These are phyloP conservation scores for Hapsidospora chrysogenum DNA, from an alignment of 495 filamentous ascomycete genomes.

Conservation along the genomic window DNA sequence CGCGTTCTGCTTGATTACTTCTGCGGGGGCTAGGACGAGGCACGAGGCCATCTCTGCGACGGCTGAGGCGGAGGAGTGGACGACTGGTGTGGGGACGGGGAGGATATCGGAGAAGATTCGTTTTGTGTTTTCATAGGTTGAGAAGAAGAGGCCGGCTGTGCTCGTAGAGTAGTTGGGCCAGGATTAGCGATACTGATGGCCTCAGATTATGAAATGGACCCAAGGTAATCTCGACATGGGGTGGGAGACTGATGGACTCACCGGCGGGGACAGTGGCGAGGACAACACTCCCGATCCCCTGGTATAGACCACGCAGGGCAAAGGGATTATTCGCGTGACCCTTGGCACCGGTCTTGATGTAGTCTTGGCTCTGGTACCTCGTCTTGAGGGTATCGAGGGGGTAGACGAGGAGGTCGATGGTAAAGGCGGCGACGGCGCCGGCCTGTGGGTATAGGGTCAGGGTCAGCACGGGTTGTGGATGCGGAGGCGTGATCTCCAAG, in stretches of 20 bases:
- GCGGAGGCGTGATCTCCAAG: background rate
- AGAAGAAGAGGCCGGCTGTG: constrained; percentile 75
- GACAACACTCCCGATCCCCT: constrained; percentile 76
- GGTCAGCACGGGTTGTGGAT: background rate
- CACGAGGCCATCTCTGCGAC: constrained; percentile 69
- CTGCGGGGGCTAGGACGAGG: constrained; percentile 70
- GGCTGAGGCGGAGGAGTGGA: constrained; percentile 56
- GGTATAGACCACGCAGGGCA: constrained; percentile 65
- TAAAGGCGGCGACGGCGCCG: constrained; percentile 66
- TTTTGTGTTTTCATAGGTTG: constrained; percentile 68
- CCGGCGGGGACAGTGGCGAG: constrained; percentile 77
- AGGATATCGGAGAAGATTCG: constrained; percentile 20
- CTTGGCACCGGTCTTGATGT: constrained; percentile 41
- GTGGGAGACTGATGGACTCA: constrained; percentile 15
- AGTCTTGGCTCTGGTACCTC: constrained; percentile 62
- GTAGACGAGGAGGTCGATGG: constrained; percentile 66
- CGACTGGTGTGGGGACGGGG: constrained; percentile 40
- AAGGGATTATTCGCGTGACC: constrained; percentile 17
- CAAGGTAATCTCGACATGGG: background rate
- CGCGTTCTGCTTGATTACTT: constrained; percentile 87
- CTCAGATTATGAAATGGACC: background rate
- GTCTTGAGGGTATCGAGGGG: constrained; percentile 80
- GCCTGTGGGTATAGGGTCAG: constrained; percentile 29
- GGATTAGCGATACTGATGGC: too few relatives aligned
- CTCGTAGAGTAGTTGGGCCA: too few relatives aligned